Conservation (phyloP, 148 eudicot species). For the Vaccinium vitisidaea region DNA sequence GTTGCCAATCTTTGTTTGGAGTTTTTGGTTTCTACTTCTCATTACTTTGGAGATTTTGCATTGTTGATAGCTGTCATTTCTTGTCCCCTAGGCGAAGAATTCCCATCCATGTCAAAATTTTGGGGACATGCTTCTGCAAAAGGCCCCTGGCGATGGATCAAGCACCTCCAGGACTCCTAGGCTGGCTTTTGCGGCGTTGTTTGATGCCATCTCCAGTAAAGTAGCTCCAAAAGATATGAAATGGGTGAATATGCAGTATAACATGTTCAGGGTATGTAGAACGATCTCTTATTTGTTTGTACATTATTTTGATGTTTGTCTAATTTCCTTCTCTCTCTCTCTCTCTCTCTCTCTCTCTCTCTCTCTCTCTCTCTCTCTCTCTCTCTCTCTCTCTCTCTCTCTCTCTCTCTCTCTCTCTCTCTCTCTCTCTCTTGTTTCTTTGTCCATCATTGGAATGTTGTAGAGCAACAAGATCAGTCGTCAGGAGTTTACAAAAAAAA, state of each 20-base stretch:
- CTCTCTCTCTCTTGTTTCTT: no score
- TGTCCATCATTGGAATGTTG: not conserved
- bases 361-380: conserved; percentile 1
- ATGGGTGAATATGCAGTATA: conserved; percentile 22
- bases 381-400: no score
- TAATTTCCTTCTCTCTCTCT: not conserved
- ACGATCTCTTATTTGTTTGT: not conserved
- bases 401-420: no score
- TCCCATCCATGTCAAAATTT: not conserved
- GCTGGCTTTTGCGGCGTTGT: conserved; percentile 35
- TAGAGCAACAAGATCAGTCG: conserved; percentile 39
- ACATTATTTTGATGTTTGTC: not conserved
- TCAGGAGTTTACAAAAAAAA: conserved; percentile 31
- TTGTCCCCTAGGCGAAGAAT: conserved; percentile 14
- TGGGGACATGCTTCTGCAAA: conserved; percentile 11
- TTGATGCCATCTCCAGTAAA: conserved; percentile 31
- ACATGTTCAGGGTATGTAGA: conserved; percentile 26
- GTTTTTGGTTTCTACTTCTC: not conserved
- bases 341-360: not conserved
- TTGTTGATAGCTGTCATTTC: not conserved
- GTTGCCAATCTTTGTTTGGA: not conserved
- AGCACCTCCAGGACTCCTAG: conserved; percentile 27
- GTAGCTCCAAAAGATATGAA: conserved; percentile 26
- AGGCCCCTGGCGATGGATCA: conserved; percentile 19
- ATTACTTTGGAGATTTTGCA: not conserved